A percentile compares a stretch with the other conserved stretches of the same genome.
phyloP scores from a whole-genome alignment of 805 yeast genomes.

The Allodekkera sacchari region DNA sequence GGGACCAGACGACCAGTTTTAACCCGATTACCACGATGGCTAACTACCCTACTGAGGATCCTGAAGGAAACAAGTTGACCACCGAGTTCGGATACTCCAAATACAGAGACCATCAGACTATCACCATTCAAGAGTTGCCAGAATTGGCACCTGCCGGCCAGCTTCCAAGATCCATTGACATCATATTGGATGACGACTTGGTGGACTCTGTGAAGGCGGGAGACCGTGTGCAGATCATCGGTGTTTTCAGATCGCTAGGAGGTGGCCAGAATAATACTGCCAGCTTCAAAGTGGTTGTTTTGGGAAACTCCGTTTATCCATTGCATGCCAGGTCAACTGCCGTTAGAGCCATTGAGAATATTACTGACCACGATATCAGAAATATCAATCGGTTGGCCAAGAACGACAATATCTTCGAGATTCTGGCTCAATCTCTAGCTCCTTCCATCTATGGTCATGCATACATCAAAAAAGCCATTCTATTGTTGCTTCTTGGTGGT shows the following conservation, averaged over 20 bases:
- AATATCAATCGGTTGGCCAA: conserved; percentile 75
- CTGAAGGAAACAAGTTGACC: conserved; percentile 77
- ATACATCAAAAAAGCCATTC: conserved; percentile 81
- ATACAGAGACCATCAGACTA: conserved; percentile 88
- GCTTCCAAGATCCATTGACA: conserved; percentile 86
- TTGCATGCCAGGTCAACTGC: conserved; percentile 76
- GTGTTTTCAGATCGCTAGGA: conserved; percentile 88
- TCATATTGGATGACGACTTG: conserved; percentile 88
- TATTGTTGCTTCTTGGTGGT: conserved; percentile 89
- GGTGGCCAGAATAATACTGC: conserved; percentile 54
- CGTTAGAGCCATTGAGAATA: conserved; percentile 54
- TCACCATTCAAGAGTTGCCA: conserved; percentile 95
- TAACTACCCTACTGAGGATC: conserved; percentile 86
- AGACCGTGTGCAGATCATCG: conserved; percentile 89
- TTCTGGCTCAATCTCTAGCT: conserved; percentile 79
- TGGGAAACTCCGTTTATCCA: conserved; percentile 86
- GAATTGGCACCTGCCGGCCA: conserved; percentile 98
- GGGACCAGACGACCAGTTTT: conserved; percentile 87
- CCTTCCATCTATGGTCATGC: conserved; percentile 95
- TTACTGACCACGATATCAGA: conserved; percentile 77
- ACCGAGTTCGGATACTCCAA: conserved; percentile 93
- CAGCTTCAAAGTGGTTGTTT: conserved; percentile 71
- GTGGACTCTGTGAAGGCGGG: conserved; percentile 94
- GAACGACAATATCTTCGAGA: conserved; percentile 63
- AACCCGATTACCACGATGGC: conserved; percentile 78